Evolutionary conservation across 352 stramenopile species (phyloP), one percentile per base, ranked within the genome.

Genomic region (Globisporangium perplexum): DNA sequence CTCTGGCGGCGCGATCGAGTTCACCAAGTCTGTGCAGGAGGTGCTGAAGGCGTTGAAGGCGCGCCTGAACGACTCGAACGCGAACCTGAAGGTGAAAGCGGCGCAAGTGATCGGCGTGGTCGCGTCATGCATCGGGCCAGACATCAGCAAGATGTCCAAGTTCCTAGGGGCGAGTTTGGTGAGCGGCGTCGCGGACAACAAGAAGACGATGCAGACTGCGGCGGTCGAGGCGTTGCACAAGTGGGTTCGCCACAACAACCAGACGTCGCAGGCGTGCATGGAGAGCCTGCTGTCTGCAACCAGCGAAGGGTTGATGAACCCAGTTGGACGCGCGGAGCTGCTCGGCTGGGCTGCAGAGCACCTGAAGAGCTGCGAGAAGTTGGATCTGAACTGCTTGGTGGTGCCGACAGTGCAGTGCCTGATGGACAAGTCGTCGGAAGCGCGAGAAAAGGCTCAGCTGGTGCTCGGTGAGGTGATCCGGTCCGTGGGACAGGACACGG

Each of bases 31-130:
- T 11, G 85, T 95, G 4, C 73, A 86, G 60, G 85, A 94, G 59
- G 47, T 91, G 6, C 68, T 94, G 51, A 80, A 84, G 36, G 69
- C 51, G 0, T 59, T 95, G 36, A 95, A 92, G 65, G 76, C 76
- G 39, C 79, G 85, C 22, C 54, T 95, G 14, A 89, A 63, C 26
- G 85, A 95, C 48, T 93, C 83, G 12, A 95, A 95, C 47, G 81
- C 83, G 0, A 95, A 95, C 38, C 53, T 95, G 31, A 95, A 95
- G 60, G 77, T 90, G 15, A 93, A 91, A 52, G 85, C 85, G 22
- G 79, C 75, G 11, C 77, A 92, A 60, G 83, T 95, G 10, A 91
- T 95, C 54, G 85, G 69, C 14, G 57, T 92, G 1, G 66, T 94
- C 3, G 85, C 83, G 11, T 62, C 79, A 10, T 92, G 83, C 44